Evolutionary conservation across 2,329 filamentous ascomycete genomes (phyloP), one percentile per base, ranked within the genome.

Genomic region (Helotiales sp.): DNA sequence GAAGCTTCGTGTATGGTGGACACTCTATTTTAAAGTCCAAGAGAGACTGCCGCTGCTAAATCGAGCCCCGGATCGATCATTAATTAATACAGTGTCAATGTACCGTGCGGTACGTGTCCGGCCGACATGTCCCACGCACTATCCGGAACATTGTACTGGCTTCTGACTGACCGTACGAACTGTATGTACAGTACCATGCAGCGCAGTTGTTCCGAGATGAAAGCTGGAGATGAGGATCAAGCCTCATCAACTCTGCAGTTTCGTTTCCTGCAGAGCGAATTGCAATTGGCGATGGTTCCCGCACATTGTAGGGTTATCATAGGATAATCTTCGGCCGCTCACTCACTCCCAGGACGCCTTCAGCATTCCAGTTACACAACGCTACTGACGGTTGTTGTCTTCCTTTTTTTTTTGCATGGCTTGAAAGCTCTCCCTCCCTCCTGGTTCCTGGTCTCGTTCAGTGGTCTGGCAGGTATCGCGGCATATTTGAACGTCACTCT

Each of bases 41-140:
- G 66, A 72, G 64, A 67, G 68, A 69, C 70, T 72, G 63, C 71
- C 71, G 70, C 71, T 72, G 66, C 71, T 68, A 73, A 71, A 67
- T 69, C 37, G 55, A 69, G 55, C 32, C 32, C 55, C 55, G 20
- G 17, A 11, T 55, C 30, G n/a, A 22, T 20, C 28, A n/a, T 55
- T 55, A 69, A 73, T 72, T 70, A 71, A 73, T 70, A 70, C 52
- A 11, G 37, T 17, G n/a, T 45, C 40, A 6, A 52, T 34, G 17
- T 55, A 55, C 52, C 30, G 50, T 54, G 34, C 50, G 50, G 50
- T 54, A 54, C 50, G 50, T 17, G 26, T 54, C 50, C 26, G 52
- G 26, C 28, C 26, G n/a, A n/a, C n/a, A n/a, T 55, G 52, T 55
- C 52, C 52, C 52, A 55, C 30, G 24, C 52, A 55, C 30, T 55